Evolutionary conservation across 1,284 basidiomycete genomes (phyloP).

Genomic region (Mycocalia duriaeana): DNA sequence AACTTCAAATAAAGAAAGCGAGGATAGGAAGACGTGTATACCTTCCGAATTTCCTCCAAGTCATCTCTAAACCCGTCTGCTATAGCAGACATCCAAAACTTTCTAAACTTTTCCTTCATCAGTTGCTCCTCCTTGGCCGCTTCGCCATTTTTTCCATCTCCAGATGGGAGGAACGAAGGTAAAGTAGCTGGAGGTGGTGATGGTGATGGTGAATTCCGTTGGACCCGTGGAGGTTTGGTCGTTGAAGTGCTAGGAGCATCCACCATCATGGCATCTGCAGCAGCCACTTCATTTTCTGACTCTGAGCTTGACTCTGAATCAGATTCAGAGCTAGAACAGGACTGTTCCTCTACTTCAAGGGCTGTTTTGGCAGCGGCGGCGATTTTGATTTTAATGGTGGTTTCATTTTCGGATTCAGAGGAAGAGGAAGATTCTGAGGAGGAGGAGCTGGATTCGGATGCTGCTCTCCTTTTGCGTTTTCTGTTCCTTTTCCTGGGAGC

Average conservation of each 20-base stretch:
- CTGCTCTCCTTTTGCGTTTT: constrained; percentile 49
- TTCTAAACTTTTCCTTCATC: constrained; percentile 61
- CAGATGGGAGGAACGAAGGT: constrained; percentile 45
- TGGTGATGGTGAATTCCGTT: constrained; percentile 40
- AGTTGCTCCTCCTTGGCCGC: constrained; percentile 40
- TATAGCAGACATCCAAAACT: constrained; percentile 77
- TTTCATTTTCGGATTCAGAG: constrained; percentile 29
- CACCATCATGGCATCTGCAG: too few relatives aligned
- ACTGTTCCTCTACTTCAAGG: constrained; percentile 8
- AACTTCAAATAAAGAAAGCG: neutral
- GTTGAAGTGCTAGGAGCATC: neutral
- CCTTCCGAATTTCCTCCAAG: constrained; percentile 73
- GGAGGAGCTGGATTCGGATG: constrained; percentile 39
- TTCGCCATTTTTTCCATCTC: constrained; percentile 13
- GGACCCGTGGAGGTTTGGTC: constrained; percentile 6
- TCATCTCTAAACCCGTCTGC: constrained; percentile 77
- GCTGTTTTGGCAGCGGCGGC: constrained; percentile 1
- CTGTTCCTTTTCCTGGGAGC: constrained; percentile 40
- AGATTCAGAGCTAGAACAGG: constrained; percentile 10
- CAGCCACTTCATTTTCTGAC: neutral
- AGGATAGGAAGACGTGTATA: constrained; percentile 24
- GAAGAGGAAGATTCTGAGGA: constrained; percentile 34
- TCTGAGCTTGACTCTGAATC: constrained; percentile 20
- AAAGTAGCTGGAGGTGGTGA: constrained; percentile 47
- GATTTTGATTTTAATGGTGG: constrained; percentile 20